Percentiles rank a stretch among this genome's conserved stretches.
phyloP scores from a whole-genome alignment of 352 stramenopile species.

The Phytopythium ostracodes region DNA sequence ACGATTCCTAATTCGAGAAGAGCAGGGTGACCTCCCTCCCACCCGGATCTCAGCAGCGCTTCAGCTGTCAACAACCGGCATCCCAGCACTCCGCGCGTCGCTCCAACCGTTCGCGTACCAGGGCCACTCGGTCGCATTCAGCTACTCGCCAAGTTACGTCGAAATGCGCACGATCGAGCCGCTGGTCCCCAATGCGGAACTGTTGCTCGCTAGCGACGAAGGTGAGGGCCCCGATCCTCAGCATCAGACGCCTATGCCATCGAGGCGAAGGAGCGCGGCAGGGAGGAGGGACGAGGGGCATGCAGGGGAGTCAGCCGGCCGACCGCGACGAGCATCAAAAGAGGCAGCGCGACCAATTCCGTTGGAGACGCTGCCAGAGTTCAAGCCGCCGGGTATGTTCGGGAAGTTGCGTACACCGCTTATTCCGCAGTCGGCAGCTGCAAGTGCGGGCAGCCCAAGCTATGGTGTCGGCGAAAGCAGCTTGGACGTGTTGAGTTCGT shows the following conservation, averaged over 20 bases:
- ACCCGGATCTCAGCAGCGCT: slow-evolving; percentile 31
- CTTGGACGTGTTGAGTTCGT: neutral
- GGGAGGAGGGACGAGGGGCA: neutral
- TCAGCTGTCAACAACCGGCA: slow-evolving; percentile 13
- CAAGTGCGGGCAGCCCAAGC: neutral
- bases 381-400: neutral
- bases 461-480: neutral
- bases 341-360: neutral
- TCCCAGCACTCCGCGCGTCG: slow-evolving; percentile 23
- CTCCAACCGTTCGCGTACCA: slow-evolving; percentile 36
- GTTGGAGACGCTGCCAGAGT: neutral
- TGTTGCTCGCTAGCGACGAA: slow-evolving; percentile 27
- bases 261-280: neutral
- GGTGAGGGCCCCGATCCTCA: slow-evolving; percentile 46
- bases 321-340: neutral
- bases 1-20: slow-evolving; percentile 39
- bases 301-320: neutral
- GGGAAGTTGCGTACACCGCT: neutral
- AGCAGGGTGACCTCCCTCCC: slow-evolving; percentile 16
- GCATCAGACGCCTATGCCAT: slow-evolving; percentile 20
- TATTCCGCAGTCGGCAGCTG: neutral
- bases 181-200: slow-evolving; percentile 23
- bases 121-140: slow-evolving; percentile 49
- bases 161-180: slow-evolving; percentile 59
- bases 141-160: slow-evolving; percentile 42